phyloP scores from a whole-genome alignment of 106 monocot species.

The Ottelia alismoides region DNA sequence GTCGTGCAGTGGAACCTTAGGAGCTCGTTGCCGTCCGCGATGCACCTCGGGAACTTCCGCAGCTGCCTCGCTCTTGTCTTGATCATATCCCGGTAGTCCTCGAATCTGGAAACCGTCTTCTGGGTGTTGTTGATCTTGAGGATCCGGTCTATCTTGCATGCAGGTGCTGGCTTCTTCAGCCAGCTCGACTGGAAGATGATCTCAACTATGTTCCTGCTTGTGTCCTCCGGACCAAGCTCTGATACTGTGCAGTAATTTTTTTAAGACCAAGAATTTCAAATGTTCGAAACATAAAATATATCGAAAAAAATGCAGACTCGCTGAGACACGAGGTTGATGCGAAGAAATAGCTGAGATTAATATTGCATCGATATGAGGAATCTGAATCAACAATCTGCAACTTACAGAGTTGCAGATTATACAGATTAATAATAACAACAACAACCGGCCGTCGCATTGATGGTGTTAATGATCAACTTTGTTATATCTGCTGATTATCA shows the following conservation, averaged over 20 bases:
- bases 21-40: conserved; percentile 25
- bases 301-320: neutral
- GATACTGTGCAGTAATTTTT: conserved; percentile 14
- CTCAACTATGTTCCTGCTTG: conserved; percentile 17
- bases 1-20: conserved; percentile 18
- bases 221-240: conserved; percentile 17
- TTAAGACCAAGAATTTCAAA: neutral
- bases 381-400: too few relatives aligned
- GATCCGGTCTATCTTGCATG: conserved; percentile 22
- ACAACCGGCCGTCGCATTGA: too few relatives aligned
- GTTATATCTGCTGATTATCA: too few relatives aligned
- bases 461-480: too few relatives aligned
- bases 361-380: too few relatives aligned
- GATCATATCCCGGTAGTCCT: conserved; percentile 20
- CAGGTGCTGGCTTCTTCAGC: conserved; percentile 15
- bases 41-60: conserved; percentile 16
- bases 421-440: neutral
- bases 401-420: neutral
- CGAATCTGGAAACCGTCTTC: conserved; percentile 10
- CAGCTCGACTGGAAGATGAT: conserved; percentile 21
- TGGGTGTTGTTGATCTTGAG: conserved; percentile 19
- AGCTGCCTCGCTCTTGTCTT: conserved; percentile 6
- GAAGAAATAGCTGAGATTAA: too few relatives aligned
- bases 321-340: too few relatives aligned
- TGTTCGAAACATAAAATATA: neutral